Evolutionary conservation across 768 basidiomycete genomes (phyloP).

Genomic region (Galerina sulciceps): DNA sequence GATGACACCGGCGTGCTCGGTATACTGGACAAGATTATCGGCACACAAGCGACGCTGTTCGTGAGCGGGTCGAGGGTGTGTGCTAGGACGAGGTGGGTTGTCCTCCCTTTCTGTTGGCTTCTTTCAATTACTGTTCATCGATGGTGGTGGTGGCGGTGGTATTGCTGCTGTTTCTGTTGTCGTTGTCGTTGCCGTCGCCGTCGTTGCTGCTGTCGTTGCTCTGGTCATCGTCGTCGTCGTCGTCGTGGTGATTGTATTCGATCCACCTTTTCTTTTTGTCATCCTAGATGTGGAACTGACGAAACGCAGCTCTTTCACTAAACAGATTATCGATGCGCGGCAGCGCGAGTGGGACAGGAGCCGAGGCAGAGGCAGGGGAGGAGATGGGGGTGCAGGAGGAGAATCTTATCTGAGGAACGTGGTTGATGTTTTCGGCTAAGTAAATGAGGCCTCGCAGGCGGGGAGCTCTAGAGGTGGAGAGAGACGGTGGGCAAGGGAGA

Average conservation of each 20-base stretch:
- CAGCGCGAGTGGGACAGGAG: slow-evolving; percentile 23
- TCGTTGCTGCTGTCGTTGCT: too few species aligned
- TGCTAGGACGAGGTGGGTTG: slow-evolving; percentile 47
- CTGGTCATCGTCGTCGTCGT: too few species aligned
- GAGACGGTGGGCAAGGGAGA: too few species aligned
- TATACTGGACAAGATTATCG: slow-evolving; percentile 61
- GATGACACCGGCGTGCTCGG: slow-evolving; percentile 54
- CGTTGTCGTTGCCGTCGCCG: too few species aligned
- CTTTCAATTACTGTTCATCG: too few species aligned
- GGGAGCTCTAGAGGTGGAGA: too few species aligned
- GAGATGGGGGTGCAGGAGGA: neutral
- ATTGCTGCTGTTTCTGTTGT: too few species aligned
- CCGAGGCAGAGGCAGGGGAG: neutral
- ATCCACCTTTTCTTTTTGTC: too few species aligned
- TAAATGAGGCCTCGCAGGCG: too few species aligned
- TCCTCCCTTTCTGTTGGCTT: neutral
- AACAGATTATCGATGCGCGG: slow-evolving; percentile 52
- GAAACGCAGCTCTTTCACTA: slow-evolving; percentile 51
- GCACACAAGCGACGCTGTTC: slow-evolving; percentile 52
- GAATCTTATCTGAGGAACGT: slow-evolving; percentile 37
- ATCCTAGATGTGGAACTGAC: too few species aligned
- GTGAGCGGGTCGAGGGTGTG: slow-evolving; percentile 53
- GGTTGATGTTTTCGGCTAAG: slow-evolving; percentile 48
- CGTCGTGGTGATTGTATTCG: too few species aligned
- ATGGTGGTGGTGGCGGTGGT: too few species aligned